Conservation (phyloP, 2,329 filamentous ascomycete species). For the Fusarium sp. region DNA sequence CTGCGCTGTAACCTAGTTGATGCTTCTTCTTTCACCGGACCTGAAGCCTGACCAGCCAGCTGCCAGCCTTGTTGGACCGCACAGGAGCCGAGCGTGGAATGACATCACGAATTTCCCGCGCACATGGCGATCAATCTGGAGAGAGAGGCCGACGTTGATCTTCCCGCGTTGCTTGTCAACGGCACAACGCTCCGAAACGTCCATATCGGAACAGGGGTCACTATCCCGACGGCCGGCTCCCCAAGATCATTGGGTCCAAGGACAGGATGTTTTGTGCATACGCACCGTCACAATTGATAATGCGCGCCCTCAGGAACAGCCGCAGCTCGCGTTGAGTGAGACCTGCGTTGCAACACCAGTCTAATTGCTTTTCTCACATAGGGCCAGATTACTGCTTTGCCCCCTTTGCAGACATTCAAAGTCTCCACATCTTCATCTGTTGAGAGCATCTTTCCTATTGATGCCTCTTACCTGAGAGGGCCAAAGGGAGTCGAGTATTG, state of each 20-base stretch:
- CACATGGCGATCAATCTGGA: constrained; percentile 6
- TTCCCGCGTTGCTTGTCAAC: constrained; percentile 1
- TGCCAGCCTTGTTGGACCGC: not conserved
- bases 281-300: constrained; percentile 10
- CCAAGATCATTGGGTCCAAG: not conserved
- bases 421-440: constrained; percentile 38
- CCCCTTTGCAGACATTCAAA: constrained; percentile 9
- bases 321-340: constrained; percentile 32
- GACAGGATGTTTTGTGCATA: constrained; percentile 6
- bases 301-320: constrained; percentile 32
- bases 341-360: constrained; percentile 30
- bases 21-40: constrained; percentile 1
- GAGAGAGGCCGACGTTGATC: constrained; percentile 11
- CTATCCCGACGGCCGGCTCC: not conserved
- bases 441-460: constrained; percentile 10
- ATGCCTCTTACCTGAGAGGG: constrained; percentile 3
- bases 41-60: not conserved
- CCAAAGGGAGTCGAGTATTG: constrained; percentile 31
- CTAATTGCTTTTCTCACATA: constrained; percentile 30
- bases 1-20: not conserved
- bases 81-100: constrained; percentile 9
- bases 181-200: constrained; percentile 18
- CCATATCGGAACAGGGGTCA: constrained; percentile 25
- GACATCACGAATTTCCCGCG: constrained; percentile 22
- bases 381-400: constrained; percentile 19